These are phyloP conservation scores for Coemansia sp. DNA, from an alignment of 192 early-diverging fungal genomes.

Conservation along the genomic window DNA sequence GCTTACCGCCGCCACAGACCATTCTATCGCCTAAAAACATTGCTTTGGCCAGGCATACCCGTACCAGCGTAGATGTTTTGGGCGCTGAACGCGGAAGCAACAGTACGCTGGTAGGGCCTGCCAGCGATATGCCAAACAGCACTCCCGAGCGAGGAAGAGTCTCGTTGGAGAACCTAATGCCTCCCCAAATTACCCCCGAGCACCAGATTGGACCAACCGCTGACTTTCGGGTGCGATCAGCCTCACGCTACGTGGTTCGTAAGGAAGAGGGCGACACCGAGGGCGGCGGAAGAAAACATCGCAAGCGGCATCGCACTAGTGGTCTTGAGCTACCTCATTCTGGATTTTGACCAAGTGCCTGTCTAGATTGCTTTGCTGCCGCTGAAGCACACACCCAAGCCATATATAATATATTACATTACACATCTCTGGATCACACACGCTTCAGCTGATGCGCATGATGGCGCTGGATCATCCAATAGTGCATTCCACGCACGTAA, in stretches of 20 bases:
- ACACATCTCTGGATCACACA: no score
- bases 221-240: conserved; percentile 15
- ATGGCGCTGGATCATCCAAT: no score
- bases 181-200: conserved; percentile 29
- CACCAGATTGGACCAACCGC: conserved; percentile 33
- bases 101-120: background rate
- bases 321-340: background rate
- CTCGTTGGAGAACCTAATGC: background rate
- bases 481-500: no score
- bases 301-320: conserved; percentile 23
- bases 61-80: conserved; percentile 1
- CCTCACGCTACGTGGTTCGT: conserved; percentile 29
- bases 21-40: conserved; percentile 38
- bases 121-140: background rate
- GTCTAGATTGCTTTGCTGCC: no score
- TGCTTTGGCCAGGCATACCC: conserved; percentile 20
- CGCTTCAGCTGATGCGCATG: no score
- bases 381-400: no score
- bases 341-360: no score
- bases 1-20: conserved; percentile 30
- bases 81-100: background rate
- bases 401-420: no score
- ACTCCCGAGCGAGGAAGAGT: conserved; percentile 17
- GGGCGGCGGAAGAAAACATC: conserved; percentile 39
- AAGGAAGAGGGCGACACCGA: conserved; percentile 37